Base-by-base conservation (phyloP, 2,329 filamentous ascomycete species). In the Blumeriella jaapii region DNA sequence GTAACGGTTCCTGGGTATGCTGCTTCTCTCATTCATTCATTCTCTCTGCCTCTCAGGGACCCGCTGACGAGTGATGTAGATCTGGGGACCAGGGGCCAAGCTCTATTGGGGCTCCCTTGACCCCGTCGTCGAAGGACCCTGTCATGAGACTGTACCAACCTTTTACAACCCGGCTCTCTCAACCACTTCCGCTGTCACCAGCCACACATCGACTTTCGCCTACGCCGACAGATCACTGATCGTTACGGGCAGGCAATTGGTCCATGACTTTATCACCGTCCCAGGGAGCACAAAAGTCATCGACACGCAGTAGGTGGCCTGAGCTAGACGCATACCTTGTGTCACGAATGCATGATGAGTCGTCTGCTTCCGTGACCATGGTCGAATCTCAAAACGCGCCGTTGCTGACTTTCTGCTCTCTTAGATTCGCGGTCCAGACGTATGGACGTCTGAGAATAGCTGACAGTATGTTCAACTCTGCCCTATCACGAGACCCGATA, bases 201-300 rank as follows among this genome's bases (percentile, higher is more conserved):
- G 41, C 24, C 37, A 33, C 7, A 22, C 13, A 3, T 44, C 42
- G 4, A 12, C 5, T 2, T 48, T 44, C 23, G 34, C 35, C 10
- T 48, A 46, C 16, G 45, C 35, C 2, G 40, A 40, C 2, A 46
- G 46, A 22, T 24, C 37, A 14, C 44, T 46, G 24, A 44, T 44
- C 12, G 31, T 48, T 1, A 5, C 8, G 3, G 43, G 45, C 8
- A 14, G 2, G 1, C 31, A 32, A 7, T 45, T 38, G 30, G 26
- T 34, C 8, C 48, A 47, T 10, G 53, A 56, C 22, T 52, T 51
- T 19, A 39, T 56, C 4, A 44, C 50, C 18, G 38, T 41, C 2
- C 33, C 47, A 1, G 31, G 33, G 9, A 18, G 31, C 16, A 36
- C 17, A 8, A 23, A 27, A n/a, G 35, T 37, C 4, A 40, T 57